Percentiles rank a stretch among this genome's conserved stretches.
Evolutionary conservation across 495 filamentous ascomycete species (phyloP).

Genomic region (Penicillium manginii): DNA sequence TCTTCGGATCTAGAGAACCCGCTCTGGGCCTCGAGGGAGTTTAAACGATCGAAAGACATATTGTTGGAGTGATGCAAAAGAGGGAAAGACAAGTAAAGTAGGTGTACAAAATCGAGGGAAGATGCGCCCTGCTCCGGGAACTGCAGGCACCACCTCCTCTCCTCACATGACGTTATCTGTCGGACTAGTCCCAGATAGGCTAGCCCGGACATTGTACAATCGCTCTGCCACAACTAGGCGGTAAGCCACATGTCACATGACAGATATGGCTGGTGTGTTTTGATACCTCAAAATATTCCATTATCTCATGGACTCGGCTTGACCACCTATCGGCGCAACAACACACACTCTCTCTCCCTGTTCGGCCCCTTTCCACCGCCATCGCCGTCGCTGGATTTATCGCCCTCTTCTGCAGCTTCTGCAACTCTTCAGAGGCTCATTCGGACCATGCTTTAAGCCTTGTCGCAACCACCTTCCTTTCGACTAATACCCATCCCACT

Average conservation of each 20-base stretch:
- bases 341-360: conserved; percentile 11
- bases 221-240: background rate
- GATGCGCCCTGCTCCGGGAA: conserved; percentile 25
- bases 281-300: conserved; percentile 43
- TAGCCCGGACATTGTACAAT: conserved; percentile 7
- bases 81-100: conserved; percentile 9
- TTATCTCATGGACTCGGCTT: conserved; percentile 16
- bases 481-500: conserved; percentile 34
- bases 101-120: conserved; percentile 12
- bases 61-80: conserved; percentile 15
- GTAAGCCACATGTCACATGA: conserved; percentile 35
- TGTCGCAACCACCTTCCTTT: conserved; percentile 20
- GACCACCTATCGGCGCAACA: conserved; percentile 13
- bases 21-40: conserved; percentile 78
- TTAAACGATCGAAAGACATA: conserved; percentile 93
- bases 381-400: conserved; percentile 8
- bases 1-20: conserved; percentile 60
- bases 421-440: conserved; percentile 17
- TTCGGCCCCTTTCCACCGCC: conserved; percentile 12
- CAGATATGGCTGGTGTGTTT: conserved; percentile 44
- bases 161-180: conserved; percentile 41
- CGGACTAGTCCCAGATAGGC: conserved; percentile 23
- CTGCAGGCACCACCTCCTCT: conserved; percentile 39
- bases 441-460: conserved; percentile 44
- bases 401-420: conserved; percentile 11